Percentiles rank a stretch among this genome's conserved stretches.
phyloP scores from a whole-genome alignment of 2,329 filamentous ascomycete genomes.

The Fusarium sp. region DNA sequence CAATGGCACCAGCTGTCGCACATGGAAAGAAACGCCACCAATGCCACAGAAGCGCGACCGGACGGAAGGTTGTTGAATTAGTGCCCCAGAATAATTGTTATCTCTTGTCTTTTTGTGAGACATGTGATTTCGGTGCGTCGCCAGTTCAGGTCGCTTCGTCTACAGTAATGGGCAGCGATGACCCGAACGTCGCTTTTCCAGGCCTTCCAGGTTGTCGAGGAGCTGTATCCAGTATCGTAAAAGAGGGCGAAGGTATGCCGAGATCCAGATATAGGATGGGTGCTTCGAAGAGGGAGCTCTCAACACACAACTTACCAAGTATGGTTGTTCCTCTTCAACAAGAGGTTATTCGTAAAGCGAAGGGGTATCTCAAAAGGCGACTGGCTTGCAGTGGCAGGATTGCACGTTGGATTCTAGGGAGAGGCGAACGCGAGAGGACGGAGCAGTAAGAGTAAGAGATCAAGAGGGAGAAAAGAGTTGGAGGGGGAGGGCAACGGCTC shows the following conservation, averaged over 20 bases:
- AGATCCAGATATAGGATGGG: constrained; percentile 5
- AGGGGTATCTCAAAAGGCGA: constrained; percentile 49
- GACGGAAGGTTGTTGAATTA: constrained; percentile 31
- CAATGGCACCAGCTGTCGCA: constrained; percentile 33
- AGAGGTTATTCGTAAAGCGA: constrained; percentile 40
- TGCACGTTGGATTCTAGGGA: constrained; percentile 41
- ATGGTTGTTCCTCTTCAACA: constrained; percentile 37
- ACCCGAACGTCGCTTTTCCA: constrained; percentile 14
- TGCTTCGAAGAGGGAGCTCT: constrained; percentile 10
- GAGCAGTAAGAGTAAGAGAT: constrained; percentile 40
- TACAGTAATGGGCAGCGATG: constrained; percentile 21
- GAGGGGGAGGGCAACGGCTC: constrained; percentile 43
- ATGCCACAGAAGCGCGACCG: constrained; percentile 27
- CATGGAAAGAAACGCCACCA: constrained; percentile 42
- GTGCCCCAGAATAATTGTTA: constrained; percentile 12
- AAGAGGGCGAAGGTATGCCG: constrained; percentile 5
- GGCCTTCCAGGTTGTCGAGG: constrained; percentile 4
- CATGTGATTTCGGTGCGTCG: constrained; percentile 34
- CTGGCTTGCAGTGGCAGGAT: constrained; percentile 49
- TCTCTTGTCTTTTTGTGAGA: constrained; percentile 18
- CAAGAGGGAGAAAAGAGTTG: constrained; percentile 21
- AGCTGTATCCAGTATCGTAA: constrained; percentile 15
- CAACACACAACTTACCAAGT: constrained; percentile 49
- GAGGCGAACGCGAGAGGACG: constrained; percentile 49
- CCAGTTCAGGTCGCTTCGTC: constrained; percentile 9